A percentile compares a stretch with the other conserved stretches of the same genome.
Evolutionary conservation across 768 basidiomycete genomes (phyloP).

Genomic region (Zangia roseola): DNA sequence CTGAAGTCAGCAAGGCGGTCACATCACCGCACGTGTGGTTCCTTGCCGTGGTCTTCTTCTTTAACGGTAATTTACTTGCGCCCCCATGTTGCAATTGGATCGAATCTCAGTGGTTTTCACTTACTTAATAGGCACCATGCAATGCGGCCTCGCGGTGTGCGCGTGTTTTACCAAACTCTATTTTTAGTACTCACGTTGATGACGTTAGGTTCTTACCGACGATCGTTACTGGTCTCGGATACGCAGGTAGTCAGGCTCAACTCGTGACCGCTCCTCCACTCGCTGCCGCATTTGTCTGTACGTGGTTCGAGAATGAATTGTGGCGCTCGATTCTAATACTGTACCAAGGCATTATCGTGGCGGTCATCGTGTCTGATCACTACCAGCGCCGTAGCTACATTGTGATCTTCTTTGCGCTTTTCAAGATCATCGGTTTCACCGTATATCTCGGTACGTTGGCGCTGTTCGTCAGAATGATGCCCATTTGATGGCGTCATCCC

Average conservation of each 20-base stretch:
- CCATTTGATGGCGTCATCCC: neutral
- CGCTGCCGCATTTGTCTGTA: slow-evolving; percentile 45
- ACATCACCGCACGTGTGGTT: slow-evolving; percentile 58
- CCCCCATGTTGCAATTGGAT: neutral
- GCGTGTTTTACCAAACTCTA: neutral
- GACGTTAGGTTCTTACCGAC: slow-evolving; percentile 67
- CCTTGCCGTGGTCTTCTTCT: slow-evolving; percentile 49
- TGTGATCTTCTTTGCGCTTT: slow-evolving; percentile 42
- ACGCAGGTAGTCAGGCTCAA: slow-evolving; percentile 50
- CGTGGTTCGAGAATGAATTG: slow-evolving; percentile 13
- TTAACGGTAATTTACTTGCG: slow-evolving; percentile 41
- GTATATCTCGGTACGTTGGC: neutral
- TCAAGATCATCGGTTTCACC: too few relatives aligned
- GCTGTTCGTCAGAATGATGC: neutral
- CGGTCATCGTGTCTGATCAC: slow-evolving; percentile 50
- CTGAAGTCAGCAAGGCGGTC: slow-evolving; percentile 48
- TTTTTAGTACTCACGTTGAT: slow-evolving; percentile 36
- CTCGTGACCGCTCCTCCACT: slow-evolving; percentile 60
- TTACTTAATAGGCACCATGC: slow-evolving; percentile 5
- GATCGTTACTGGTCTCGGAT: slow-evolving; percentile 62
- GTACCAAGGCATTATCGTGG: slow-evolving; percentile 32
- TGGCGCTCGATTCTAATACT: too few relatives aligned
- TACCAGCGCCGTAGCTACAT: slow-evolving; percentile 49
- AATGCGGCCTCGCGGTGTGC: slow-evolving; percentile 21
- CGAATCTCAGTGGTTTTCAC: neutral